Evolutionary conservation across 1,284 basidiomycete species (phyloP), one percentile per base, ranked within the genome.

Genomic region (Thelephora terrestris): DNA sequence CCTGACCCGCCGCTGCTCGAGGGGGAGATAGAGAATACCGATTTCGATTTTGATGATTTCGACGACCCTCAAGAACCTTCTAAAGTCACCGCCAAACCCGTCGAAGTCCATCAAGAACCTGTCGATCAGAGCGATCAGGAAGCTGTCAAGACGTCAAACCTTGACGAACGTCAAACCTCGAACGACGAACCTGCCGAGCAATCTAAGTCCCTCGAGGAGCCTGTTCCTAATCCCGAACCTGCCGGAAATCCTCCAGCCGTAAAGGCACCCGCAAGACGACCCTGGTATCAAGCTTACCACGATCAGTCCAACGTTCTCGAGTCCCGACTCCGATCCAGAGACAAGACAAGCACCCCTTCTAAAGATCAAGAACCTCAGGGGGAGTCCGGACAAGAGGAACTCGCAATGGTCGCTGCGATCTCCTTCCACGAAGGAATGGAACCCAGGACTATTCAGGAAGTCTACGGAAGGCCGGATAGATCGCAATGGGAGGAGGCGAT

Each of bases 401-500:
- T 12, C 38, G 10, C 38, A 9, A 40, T 40, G 38, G 38, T n/a
- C 10, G 38, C 38, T 7, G 23, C 10, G n/a, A 40, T 40, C 10
- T 7, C 38, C 38, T 18, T 20, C 38, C 18, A 20, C 23, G 37
- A 36, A 37, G 53, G 45, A 14, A 42, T 48, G 7, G 47, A 51
- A 20, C 63, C 61, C 18, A 34, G 38, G n/a, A 52, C 48, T n/a
- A 25, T 53, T 14, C 20, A 45, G 17, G 58, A 63, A 44, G 63
- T 62, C 4, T 50, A 48, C 21, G 32, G 9, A 7, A 32, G 52
- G 3, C 51, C 49, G 10, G 55, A 62, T 47, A 46, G 47, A 50
- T 47, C 7, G 47, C 24, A 51, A 17, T 61, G 58, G 62, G 54
- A 45, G 38, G 53, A 48, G 18, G 63, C 56, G 9, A 58, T 57